Evolutionary conservation across 2,329 filamentous ascomycete species (phyloP).

Genomic region (Fusarium tanahbumbuense): DNA sequence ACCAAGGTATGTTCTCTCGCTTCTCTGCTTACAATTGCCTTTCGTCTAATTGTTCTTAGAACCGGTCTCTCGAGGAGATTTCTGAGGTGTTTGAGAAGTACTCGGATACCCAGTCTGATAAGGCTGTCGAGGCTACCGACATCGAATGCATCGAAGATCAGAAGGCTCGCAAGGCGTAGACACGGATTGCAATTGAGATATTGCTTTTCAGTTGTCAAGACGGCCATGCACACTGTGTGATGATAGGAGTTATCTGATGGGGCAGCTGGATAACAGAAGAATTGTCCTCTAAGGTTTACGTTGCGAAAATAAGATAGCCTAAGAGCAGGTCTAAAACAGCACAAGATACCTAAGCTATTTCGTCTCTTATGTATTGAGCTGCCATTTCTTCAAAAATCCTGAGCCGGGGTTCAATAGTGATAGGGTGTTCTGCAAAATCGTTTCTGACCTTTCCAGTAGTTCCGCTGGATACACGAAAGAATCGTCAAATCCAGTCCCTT

Average conservation of each 20-base stretch:
- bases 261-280: no score
- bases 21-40: rapidly evolving
- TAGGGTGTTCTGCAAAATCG: no score
- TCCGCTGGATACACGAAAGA: no score
- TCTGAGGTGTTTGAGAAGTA: not conserved
- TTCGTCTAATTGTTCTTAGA: not conserved
- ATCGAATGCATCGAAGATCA: not conserved
- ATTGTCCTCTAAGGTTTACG: not conserved
- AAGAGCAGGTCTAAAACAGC: rapidly evolving
- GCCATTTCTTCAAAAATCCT: not conserved
- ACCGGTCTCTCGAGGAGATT: not conserved
- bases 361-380: rapidly evolving
- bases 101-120: rapidly evolving
- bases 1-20: slow-evolving; percentile 27
- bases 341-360: not conserved
- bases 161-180: not conserved
- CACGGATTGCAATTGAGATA: no score
- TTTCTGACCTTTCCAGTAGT: no score
- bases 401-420: no score
- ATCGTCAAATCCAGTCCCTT: no score
- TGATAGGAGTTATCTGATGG: no score
- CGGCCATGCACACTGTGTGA: no score
- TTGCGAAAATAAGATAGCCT: not conserved
- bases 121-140: rapidly evolving
- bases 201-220: no score